phyloP scores from a whole-genome alignment of 805 yeast species.

The Ogataea corticis region DNA sequence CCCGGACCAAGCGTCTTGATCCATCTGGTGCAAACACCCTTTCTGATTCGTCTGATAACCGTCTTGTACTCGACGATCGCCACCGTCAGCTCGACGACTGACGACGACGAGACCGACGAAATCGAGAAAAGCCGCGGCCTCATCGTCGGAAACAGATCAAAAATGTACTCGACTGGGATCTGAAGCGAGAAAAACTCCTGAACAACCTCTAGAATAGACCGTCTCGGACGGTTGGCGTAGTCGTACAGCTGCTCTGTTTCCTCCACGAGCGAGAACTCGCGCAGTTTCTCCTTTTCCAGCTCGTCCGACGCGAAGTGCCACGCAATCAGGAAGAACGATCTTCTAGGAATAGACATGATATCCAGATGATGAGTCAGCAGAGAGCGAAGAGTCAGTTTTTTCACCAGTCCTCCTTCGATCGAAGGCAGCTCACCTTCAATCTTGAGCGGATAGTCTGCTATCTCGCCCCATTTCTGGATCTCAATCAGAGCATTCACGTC shows the following conservation, averaged over 20 bases:
- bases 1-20: slow-evolving; percentile 49
- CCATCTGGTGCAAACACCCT: slow-evolving; percentile 84
- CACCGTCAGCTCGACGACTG: slow-evolving; percentile 62
- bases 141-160: slow-evolving; percentile 77
- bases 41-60: slow-evolving; percentile 67
- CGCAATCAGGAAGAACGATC: slow-evolving; percentile 72
- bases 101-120: slow-evolving; percentile 55
- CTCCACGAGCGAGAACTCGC: slow-evolving; percentile 69
- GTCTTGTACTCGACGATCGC: slow-evolving; percentile 90
- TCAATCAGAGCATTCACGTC: slow-evolving; percentile 67
- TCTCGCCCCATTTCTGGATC: slow-evolving; percentile 69
- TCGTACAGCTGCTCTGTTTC: slow-evolving; percentile 82
- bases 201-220: slow-evolving; percentile 82
- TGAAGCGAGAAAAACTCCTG: slow-evolving; percentile 75
- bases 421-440: slow-evolving; percentile 39
- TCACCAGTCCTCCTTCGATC: slow-evolving; percentile 62
- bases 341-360: slow-evolving; percentile 75
- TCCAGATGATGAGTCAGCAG: slow-evolving; percentile 81
- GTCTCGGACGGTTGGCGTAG: slow-evolving; percentile 89
- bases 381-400: slow-evolving; percentile 65
- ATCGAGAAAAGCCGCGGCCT: slow-evolving; percentile 85
- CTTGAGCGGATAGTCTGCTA: slow-evolving; percentile 61
- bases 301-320: slow-evolving; percentile 77
- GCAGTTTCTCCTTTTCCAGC: slow-evolving; percentile 72
- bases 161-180: slow-evolving; percentile 72